Conservation (phyloP, 202 grass and related monocot species). For the Schoenoplectus tabernaemontani region DNA sequence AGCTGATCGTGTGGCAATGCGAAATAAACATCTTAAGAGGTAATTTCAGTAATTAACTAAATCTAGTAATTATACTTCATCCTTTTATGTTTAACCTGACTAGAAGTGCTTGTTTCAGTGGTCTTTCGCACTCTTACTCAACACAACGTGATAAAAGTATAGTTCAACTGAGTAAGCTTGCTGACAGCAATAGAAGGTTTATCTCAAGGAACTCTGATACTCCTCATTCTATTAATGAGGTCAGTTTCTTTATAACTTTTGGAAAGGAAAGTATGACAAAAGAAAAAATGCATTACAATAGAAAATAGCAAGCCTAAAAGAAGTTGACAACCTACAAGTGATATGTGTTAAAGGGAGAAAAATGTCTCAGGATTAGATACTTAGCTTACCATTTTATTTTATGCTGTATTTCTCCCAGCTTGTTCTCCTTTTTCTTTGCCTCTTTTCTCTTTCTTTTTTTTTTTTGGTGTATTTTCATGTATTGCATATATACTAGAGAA, state of each 20-base stretch:
- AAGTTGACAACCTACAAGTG: not conserved
- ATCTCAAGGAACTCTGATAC: constrained; percentile 32
- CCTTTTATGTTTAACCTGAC: constrained; percentile 24
- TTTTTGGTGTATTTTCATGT: not conserved
- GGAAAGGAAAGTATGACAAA: constrained; percentile 13
- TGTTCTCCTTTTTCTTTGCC: not conserved
- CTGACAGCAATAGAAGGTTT: constrained; percentile 64
- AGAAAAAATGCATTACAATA: not conserved
- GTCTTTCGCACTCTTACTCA: constrained; percentile 75
- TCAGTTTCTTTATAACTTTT: constrained; percentile 23
- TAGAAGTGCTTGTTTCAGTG: constrained; percentile 40
- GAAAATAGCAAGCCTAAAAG: not conserved
- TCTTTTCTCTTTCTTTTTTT: not conserved
- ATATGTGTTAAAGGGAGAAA: not conserved
- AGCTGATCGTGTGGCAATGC: constrained; percentile 39
- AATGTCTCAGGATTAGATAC: not conserved
- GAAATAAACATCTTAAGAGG: constrained; percentile 76
- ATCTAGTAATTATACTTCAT: constrained; percentile 14
- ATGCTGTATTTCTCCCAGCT: not conserved
- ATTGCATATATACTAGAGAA: not conserved
- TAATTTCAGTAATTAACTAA: constrained; percentile 20
- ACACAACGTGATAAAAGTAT: constrained; percentile 64
- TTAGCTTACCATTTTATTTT: not conserved
- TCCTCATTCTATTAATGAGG: constrained; percentile 62
- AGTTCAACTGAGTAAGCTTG: constrained; percentile 64